A percentile compares a stretch with the other conserved stretches of the same genome.
phyloP scores from a whole-genome alignment of 176 grass and related monocot genomes.

The Rhynchospora tenuis region DNA sequence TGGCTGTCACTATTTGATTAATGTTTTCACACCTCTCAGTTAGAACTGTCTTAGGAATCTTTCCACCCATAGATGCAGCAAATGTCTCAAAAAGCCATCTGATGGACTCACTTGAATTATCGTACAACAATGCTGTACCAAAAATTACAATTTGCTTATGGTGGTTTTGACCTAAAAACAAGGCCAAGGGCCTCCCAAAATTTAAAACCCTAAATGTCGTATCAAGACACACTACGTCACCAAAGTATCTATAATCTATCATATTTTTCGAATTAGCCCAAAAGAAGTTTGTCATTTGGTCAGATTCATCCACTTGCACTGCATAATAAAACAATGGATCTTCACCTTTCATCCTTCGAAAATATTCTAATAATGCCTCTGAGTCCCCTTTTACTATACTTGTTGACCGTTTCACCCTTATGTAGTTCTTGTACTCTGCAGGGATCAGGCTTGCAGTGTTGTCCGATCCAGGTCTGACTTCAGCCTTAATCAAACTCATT shows the following conservation, averaged over 20 bases:
- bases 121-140: slow-evolving; percentile 78
- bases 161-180: slow-evolving; percentile 88
- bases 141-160: slow-evolving; percentile 72
- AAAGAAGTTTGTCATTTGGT: slow-evolving; percentile 73
- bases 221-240: slow-evolving; percentile 79
- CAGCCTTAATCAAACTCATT: slow-evolving; percentile 27
- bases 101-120: slow-evolving; percentile 79
- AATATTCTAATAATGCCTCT: slow-evolving; percentile 66
- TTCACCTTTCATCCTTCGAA: slow-evolving; percentile 68
- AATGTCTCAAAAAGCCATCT: slow-evolving; percentile 91
- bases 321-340: slow-evolving; percentile 86
- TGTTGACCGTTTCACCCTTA: slow-evolving; percentile 46
- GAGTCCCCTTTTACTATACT: slow-evolving; percentile 48
- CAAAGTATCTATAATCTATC: slow-evolving; percentile 76
- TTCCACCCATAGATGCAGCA: slow-evolving; percentile 60
- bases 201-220: slow-evolving; percentile 51
- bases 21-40: slow-evolving; percentile 48
- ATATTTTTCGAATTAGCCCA: slow-evolving; percentile 81
- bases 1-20: slow-evolving; percentile 49
- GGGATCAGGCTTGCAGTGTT: slow-evolving; percentile 53
- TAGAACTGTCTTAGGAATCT: slow-evolving; percentile 60
- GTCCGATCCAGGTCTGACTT: slow-evolving; percentile 41
- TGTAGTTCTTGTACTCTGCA: slow-evolving; percentile 73
- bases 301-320: slow-evolving; percentile 84
- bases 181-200: slow-evolving; percentile 61